Base-by-base conservation (phyloP, 192 early-diverging fungal species). In the Coemansia sp. region DNA sequence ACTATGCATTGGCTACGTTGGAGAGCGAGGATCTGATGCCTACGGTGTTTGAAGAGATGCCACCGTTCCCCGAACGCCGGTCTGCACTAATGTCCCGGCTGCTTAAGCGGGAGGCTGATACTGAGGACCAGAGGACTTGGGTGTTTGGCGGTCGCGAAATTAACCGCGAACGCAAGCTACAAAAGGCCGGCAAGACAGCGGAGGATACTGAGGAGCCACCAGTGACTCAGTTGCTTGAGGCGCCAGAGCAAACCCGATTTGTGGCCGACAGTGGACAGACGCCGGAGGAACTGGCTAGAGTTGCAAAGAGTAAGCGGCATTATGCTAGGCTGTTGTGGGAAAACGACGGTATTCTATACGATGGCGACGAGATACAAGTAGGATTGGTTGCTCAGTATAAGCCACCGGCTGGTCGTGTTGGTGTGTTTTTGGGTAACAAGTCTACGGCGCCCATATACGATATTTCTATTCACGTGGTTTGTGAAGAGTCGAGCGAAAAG, bases 11-110 rank as follows among this genome's bases (percentile, higher is more conserved):
- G 66, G 88, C 88, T 9, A 92, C 88, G 2, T 82, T 92, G 75
- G 87, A 91, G n/a, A 91, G 88, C 26, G 95, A 96, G 26, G 92
- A 94, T 23, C 83, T 99, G 33, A 72, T 99, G 28, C 94, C 96
- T 42, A 91, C 91, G 1, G 92, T 96, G 28, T 97, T 96, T 72
- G 98, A 98, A 67, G 97, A 98, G 76, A 99, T 99, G 95, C 98
- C 98, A 53, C 94, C 93, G 40, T 99, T 95, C 84, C 93, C 95
- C 2, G 95, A 96, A 70, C 88, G 94, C 26, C 95, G 96, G 73
- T 98, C 96, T 1, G 91, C 94, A 1, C 82, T 99, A 49, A 75
- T 98, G 49, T 88, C 88, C 4, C 72, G 90, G 17, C 77, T 99
- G 67, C 90, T 95, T 14, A 91, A 94, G 74, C 91, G 94, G 70